Percentiles rank a stretch among this genome's conserved stretches.
phyloP scores from a whole-genome alignment of 2,329 filamentous ascomycete species.

The Fusarium sororula region DNA sequence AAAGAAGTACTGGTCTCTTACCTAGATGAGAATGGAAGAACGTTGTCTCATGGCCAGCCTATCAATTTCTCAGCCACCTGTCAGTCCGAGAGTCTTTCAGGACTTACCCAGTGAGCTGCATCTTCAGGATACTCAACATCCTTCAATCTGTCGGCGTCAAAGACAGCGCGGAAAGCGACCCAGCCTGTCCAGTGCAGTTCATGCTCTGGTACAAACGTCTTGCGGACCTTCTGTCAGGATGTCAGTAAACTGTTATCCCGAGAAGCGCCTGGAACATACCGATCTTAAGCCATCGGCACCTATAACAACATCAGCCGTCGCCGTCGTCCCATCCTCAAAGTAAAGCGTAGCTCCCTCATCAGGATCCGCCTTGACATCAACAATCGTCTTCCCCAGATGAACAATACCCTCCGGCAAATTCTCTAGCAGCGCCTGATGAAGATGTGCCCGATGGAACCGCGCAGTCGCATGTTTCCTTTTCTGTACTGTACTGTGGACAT shows the following conservation, averaged over 20 bases:
- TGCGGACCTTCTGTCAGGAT: background rate
- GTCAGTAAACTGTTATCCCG: background rate
- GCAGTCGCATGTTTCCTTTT: background rate
- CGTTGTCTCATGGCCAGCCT: background rate
- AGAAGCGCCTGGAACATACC: background rate
- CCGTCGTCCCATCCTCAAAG: slow-evolving; percentile 59
- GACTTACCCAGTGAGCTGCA: background rate
- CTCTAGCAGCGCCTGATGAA: slow-evolving; percentile 45
- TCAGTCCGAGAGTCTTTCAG: accelerated
- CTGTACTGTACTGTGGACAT: background rate
- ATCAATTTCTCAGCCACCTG: background rate
- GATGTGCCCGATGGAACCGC: background rate
- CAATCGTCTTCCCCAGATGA: background rate
- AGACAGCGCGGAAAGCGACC: background rate
- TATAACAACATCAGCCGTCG: slow-evolving; percentile 57
- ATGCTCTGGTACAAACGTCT: background rate
- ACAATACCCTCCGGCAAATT: background rate
- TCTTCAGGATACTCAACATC: background rate
- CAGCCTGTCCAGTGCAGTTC: background rate
- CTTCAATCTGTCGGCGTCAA: background rate
- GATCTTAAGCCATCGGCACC: slow-evolving; percentile 57
- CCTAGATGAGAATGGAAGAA: background rate
- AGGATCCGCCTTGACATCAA: slow-evolving; percentile 46
- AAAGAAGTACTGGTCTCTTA: accelerated
- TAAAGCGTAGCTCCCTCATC: slow-evolving; percentile 50